Evolutionary conservation across 164 flowering plant species (phyloP), one percentile per base, ranked within the genome.

Genomic region (Dillenia turbinata): DNA sequence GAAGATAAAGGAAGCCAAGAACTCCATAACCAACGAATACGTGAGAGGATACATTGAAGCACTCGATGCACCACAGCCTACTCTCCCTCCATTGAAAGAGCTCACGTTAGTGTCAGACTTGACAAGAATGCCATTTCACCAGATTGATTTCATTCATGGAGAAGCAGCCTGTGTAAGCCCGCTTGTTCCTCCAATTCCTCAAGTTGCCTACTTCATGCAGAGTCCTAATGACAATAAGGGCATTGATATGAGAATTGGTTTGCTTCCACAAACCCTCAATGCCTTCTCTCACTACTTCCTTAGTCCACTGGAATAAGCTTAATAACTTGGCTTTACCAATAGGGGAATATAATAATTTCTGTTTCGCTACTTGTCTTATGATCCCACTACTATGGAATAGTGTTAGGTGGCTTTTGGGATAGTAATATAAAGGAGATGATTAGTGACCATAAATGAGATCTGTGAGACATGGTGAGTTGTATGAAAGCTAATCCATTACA

Each of bases 131-230:
- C 84, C 86, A 5, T 79, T 79, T 56, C 84, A 82, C 65, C 68
- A 64, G 55, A 52, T 79, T 7, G 66, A 67, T 47, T 78, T 79
- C 59, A 64, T 77, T 0, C 61, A 57, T 17, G 79, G 74, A 50
- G 66, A 62, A 58, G 76, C 84, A 17, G 64, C 70, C 40, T 76
- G 57, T 67, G 82, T 66, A 12, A 63, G 75, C 24, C 82, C 82
- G 0, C 49, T 82, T 62, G 63, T 62, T 16, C 60, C 82, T 68
- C 84, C 84, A 19, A 45, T 82, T 43, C 78, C 79, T 5, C 80
- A 78, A 26, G 82, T 71, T 52, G 80, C 84, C n/a, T 82, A 74
- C 53, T 70, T 82, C 59, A 71, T 80, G 82, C 80, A 78, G 69
- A 78, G 45, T 61, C 81, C 82, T 12, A 61, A 8, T 10, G 82